phyloP scores from a whole-genome alignment of 257 asterid species.

The Petrea volubilis region DNA sequence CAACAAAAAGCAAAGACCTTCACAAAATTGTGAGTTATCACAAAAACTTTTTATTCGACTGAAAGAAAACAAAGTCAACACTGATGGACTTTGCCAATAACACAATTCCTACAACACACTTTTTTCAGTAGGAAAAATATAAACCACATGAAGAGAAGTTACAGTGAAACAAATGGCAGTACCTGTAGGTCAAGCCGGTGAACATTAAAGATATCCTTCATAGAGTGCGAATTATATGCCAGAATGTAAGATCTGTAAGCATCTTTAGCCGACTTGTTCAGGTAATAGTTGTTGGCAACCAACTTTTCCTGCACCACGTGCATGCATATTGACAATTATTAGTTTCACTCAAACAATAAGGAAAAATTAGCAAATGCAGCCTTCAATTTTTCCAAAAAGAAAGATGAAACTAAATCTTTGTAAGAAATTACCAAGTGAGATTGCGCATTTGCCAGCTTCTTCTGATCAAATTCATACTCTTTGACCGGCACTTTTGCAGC shows the following conservation, averaged over 20 bases:
- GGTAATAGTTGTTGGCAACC: slow-evolving; percentile 64
- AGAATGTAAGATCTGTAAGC: slow-evolving; percentile 86
- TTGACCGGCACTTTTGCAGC: slow-evolving; percentile 89
- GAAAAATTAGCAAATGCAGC: too few species aligned
- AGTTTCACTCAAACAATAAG: too few species aligned
- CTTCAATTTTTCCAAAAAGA: not conserved
- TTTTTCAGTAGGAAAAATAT: too few species aligned
- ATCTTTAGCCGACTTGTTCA: slow-evolving; percentile 89
- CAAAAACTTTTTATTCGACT: too few species aligned
- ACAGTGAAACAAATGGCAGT: not conserved
- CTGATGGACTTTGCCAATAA: too few species aligned
- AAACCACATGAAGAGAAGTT: not conserved
- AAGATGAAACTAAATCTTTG: slow-evolving; percentile 1
- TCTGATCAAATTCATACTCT: slow-evolving; percentile 77
- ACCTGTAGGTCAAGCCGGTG: slow-evolving; percentile 90
- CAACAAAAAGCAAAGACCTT: too few species aligned
- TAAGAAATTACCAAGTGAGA: slow-evolving; percentile 69
- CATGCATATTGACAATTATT: not conserved
- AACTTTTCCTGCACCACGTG: slow-evolving; percentile 62
- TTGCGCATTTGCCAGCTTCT: slow-evolving; percentile 75
- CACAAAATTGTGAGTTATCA: too few species aligned
- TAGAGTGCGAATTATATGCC: slow-evolving; percentile 88
- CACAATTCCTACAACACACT: too few species aligned
- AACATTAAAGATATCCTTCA: slow-evolving; percentile 91
- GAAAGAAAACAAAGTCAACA: too few species aligned